Evolutionary conservation across 371 early-diverging fungal genomes (phyloP), one percentile per base, ranked within the genome.

Genomic region (Aphelidium insulamus): DNA sequence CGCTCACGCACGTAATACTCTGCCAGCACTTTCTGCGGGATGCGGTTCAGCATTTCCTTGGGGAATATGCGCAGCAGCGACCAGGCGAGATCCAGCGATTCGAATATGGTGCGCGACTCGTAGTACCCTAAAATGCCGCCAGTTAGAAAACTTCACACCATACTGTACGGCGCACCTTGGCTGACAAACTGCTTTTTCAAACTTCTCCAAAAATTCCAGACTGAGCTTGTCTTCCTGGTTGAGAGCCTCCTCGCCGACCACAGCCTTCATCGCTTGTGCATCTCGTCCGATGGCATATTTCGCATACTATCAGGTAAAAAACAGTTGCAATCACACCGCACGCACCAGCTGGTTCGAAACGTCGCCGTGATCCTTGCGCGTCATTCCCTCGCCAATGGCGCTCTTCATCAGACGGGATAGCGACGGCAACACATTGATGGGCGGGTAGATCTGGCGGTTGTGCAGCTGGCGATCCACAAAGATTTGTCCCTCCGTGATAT

Each of bases 261-360:
- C 99, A 33, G 99, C 94, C 71, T 98, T 99, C 99, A 99, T 98
- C 26, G 98, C 84, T 16, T 87, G 84, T 3, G 99, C 98, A 55
- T 99, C 99, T 47, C 88, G 77, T 51, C 99, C 99, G 49, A 99
- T 98, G 30, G 99, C 99, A 54, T 99, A 99, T 60, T 98, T 99
- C 45, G 99, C 98, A 55, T 99, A 99, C 62, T 75, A 48, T 10
- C 22, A 9, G 20, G 32, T 17, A 16, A 26, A 21, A 30, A 21
- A 22, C n/a, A 20, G 1, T 11, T 2, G n/a, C 14, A 9, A 17
- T 15, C 25, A 34, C 16, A 38, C 31, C 1, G 6, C 2, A 21
- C 36, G 2, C 32, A 75, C 75, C 54, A 99, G 57, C 63, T 99
- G 99, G 62, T 97, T 99, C 19, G 95, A 92, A 21, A 99, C 99